These are phyloP conservation scores for Phaeoacremonium minimum DNA, from an alignment of 2,329 filamentous ascomycete species.

Conservation along the genomic window DNA sequence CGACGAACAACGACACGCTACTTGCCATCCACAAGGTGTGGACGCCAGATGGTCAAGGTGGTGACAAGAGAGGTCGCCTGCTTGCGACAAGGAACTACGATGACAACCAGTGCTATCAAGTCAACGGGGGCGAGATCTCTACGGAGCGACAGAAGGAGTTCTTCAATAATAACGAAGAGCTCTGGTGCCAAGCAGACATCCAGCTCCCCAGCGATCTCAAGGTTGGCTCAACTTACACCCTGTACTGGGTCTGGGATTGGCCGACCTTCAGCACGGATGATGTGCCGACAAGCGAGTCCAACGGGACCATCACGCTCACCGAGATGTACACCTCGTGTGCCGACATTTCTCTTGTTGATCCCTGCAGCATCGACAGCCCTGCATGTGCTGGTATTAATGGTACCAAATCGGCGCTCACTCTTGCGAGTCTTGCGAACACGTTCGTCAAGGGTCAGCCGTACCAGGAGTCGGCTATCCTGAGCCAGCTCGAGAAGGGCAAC, in stretches of 20 bases:
- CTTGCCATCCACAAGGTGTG: constrained; percentile 64
- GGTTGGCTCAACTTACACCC: constrained; percentile 64
- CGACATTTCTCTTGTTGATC: constrained; percentile 29
- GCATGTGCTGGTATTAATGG: constrained; percentile 23
- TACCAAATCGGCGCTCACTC: constrained; percentile 13
- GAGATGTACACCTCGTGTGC: constrained; percentile 38
- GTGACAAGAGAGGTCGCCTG: constrained; percentile 72
- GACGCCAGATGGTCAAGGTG: constrained; percentile 76
- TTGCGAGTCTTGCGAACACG: constrained; percentile 12
- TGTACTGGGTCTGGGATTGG: constrained; percentile 99
- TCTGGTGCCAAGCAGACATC: constrained; percentile 80
- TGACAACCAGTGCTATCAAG: constrained; percentile 85
- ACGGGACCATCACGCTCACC: constrained; percentile 17
- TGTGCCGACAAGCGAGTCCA: constrained; percentile 27
- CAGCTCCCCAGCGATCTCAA: constrained; percentile 64
- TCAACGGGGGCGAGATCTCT: constrained; percentile 58
- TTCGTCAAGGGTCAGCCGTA: constrained; percentile 33
- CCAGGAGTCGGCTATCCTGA: constrained; percentile 36
- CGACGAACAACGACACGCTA: constrained; percentile 38
- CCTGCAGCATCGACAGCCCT: constrained; percentile 26
- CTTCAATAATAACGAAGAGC: constrained; percentile 48
- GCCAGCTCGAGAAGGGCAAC: constrained; percentile 38
- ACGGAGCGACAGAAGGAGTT: constrained; percentile 52
- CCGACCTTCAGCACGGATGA: constrained; percentile 58
- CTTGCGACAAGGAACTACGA: constrained; percentile 79